Percentiles rank a stretch among this genome's conserved stretches.
phyloP scores from a whole-genome alignment of 345 rosid genomes.

The Streptanthus diversifolius region DNA sequence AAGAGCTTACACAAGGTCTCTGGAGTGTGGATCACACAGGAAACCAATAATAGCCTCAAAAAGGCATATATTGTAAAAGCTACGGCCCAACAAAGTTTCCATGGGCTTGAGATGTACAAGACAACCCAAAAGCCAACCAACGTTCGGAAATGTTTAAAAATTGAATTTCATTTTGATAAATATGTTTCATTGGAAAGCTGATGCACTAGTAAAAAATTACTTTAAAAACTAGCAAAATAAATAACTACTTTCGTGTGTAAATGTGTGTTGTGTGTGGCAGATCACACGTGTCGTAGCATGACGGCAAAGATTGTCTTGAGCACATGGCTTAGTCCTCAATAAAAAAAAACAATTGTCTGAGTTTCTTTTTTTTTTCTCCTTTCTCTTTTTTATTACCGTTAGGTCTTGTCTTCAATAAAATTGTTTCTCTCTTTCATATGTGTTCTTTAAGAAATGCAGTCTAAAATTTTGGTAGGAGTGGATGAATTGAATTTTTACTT shows the following conservation, averaged over 20 bases:
- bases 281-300: conserved; percentile 35
- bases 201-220: conserved; percentile 20
- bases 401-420: neutral
- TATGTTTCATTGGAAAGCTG: conserved; percentile 21
- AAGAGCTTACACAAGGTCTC: neutral
- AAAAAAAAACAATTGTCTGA: neutral
- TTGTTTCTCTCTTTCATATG: neutral
- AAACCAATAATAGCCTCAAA: neutral
- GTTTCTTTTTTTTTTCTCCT: neutral
- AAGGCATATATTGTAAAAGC: neutral
- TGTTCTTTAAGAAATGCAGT: neutral
- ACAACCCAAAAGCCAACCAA: conserved; percentile 12
- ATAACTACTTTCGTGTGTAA: neutral
- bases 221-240: neutral
- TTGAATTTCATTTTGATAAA: neutral
- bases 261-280: conserved; percentile 20
- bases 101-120: conserved; percentile 17
- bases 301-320: conserved; percentile 35
- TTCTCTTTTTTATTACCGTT: conserved; percentile 23
- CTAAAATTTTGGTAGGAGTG: neutral
- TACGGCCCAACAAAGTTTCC: conserved; percentile 6
- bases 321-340: conserved; percentile 30
- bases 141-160: conserved; percentile 12
- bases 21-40: neutral
- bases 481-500: conserved; percentile 17